Evolutionary conservation across 805 yeast genomes (phyloP), one percentile per base, ranked within the genome.

Genomic region (Maudiozyma barnettii): DNA sequence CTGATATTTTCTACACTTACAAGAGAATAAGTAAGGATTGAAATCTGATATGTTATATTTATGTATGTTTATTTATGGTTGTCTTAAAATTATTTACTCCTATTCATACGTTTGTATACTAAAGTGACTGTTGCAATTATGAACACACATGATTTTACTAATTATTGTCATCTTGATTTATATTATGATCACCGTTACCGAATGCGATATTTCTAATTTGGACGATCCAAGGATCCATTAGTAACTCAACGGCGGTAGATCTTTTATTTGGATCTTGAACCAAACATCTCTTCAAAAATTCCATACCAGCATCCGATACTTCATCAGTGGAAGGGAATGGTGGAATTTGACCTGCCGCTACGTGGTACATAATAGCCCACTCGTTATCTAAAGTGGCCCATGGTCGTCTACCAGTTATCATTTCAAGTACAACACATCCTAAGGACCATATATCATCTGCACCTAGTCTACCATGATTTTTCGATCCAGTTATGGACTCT

Each of bases 361-460:
- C 93, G 63, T 88, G 96, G 60, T 90, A 93, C 98, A 93, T 91
- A 44, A 93, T 87, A 2, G 98, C 97, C 95, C 95, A 93, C 61
- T 91, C 98, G 60, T 93, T 93, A 60, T 93, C 99, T 51, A 89
- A 71, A 64, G 88, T 85, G n/a, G 95, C 84, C 99, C 99, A 93
- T 5, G 99, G 99, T 50, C 96, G 74, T 54, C 89, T 74, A 14
- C 99, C 99, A 0, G 98, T 90, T 1, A 91, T 87, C 98, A 93
- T 93, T 63, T 93, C 98, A 41, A 91, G 65, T 3, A 93, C 85
- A 66, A 96, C 90, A 65, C 99, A 93, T 3, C 99, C 99, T 37
- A 91, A 70, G 0, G 99, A 88, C 99, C 99, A 93, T 35, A 93
- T 85, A 68, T 93, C 99, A 44, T 67, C 68, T 4, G 74, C 65